Evolutionary conservation across 495 filamentous ascomycete species (phyloP), one percentile per base, ranked within the genome.

Genomic region (Penicillium bovifimosum): DNA sequence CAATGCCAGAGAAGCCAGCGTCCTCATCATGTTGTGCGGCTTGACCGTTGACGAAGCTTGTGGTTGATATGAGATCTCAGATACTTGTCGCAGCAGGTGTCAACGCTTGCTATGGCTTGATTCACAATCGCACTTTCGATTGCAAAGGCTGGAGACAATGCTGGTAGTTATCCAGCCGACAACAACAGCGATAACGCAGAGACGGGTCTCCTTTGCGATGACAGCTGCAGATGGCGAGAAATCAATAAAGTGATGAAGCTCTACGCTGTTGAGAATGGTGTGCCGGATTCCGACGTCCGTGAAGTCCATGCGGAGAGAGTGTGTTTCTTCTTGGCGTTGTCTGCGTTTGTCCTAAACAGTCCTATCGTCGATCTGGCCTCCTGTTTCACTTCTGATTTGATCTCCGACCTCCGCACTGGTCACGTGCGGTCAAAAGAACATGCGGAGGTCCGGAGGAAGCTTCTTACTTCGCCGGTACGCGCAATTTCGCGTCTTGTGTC

Each of bases 251-350:
- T 80, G 77, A 29, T 66, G 65, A 31, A 78, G 59, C 46, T 76
- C 64, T 44, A 80, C 60, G 56, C 60, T 69, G 34, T 67, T 67
- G 41, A 80, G 70, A 52, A 71, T 65, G 44, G 70, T 68, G 59
- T 80, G 77, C 53, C 74, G 71, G 35, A 80, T 68, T 55, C 68
- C 76, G 50, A 79, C 69, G 66, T 80, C 76, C 51, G 77, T 60
- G 51, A 70, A 66, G 59, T 79, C 75, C 77, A 79, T 74, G 54
- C 55, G 53, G 60, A 39, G 49, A 56, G 52, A 38, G 46, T 41
- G 38, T 50, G n/a, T 28, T 16, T 8, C 14, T 14, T 16, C 31
- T 32, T 26, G 18, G 16, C 16, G 28, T 26, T 41, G 36, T 13
- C 8, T 40, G 29, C 32, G 20, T 24, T 7, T 5, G 26, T 32